Percentiles rank a stretch among this genome's conserved stretches.
Evolutionary conservation across 2,329 filamentous ascomycete genomes (phyloP).

Genomic region (Ophiocordyceps camponoti-floridani): DNA sequence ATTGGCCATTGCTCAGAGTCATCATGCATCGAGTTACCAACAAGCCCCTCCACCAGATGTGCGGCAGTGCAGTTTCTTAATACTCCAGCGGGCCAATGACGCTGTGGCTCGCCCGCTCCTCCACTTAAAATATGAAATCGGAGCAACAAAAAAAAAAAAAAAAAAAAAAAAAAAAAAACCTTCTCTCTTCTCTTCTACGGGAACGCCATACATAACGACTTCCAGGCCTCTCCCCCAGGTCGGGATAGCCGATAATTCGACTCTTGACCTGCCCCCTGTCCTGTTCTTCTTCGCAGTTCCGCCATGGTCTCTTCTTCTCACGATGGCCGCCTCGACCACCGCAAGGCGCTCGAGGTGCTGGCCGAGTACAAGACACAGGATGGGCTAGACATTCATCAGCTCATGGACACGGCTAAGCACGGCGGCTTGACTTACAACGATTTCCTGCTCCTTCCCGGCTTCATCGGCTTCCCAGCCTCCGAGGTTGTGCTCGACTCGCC

Average conservation of each 20-base stretch:
- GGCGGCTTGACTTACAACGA: constrained; percentile 98
- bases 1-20: too few relatives aligned
- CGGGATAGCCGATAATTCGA: too few relatives aligned
- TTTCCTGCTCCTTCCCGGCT: constrained; percentile 89
- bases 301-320: constrained; percentile 45
- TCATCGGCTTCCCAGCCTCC: constrained; percentile 93
- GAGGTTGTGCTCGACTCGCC: constrained; percentile 78
- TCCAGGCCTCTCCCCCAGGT: not conserved
- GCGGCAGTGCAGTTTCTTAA: too few relatives aligned
- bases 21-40: too few relatives aligned
- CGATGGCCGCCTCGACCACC: constrained; percentile 50
- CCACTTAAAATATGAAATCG: too few relatives aligned
- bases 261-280: not conserved
- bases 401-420: constrained; percentile 81
- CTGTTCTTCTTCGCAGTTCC: constrained; percentile 8
- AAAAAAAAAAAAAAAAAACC: too few relatives aligned
- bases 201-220: constrained; percentile 27
- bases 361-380: constrained; percentile 65
- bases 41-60: too few relatives aligned
- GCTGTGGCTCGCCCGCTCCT: too few relatives aligned
- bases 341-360: constrained; percentile 62
- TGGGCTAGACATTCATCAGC: constrained; percentile 70
- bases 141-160: not conserved
- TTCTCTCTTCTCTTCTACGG: constrained; percentile 22
- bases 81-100: too few relatives aligned